These are phyloP conservation scores for Pseudocercospora vitis DNA, from an alignment of 2,329 filamentous ascomycete genomes.

Conservation along the genomic window DNA sequence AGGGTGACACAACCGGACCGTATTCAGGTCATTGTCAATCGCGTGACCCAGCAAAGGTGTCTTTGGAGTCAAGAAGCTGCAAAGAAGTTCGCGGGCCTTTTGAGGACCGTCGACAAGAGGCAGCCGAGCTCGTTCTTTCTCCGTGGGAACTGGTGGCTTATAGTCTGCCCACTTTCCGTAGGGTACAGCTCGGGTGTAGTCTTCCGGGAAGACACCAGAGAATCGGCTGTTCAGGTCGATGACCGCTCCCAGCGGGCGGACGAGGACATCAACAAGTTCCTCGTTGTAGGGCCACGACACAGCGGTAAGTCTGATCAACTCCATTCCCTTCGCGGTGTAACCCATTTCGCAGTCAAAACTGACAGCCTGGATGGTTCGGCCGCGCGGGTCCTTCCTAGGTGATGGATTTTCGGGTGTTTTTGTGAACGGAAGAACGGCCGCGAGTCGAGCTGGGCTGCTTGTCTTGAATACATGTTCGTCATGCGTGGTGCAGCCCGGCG, in stretches of 20 bases:
- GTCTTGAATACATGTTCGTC: slow-evolving; percentile 86
- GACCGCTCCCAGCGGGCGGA: slow-evolving; percentile 78
- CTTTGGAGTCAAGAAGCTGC: slow-evolving; percentile 68
- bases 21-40: slow-evolving; percentile 92
- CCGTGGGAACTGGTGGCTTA: slow-evolving; percentile 16
- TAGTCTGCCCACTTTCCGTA: slow-evolving; percentile 43
- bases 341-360: slow-evolving; percentile 98
- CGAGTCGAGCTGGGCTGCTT: slow-evolving; percentile 71
- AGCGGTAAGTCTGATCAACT: slow-evolving; percentile 85
- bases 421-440: slow-evolving; percentile 74
- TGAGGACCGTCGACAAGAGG: slow-evolving; percentile 74
- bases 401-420: slow-evolving; percentile 68
- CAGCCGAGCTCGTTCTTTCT: slow-evolving; percentile 44
- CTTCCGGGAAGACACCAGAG: slow-evolving; percentile 79
- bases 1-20: slow-evolving; percentile 78
- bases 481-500: slow-evolving; percentile 72
- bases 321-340: slow-evolving; percentile 83
- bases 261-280: slow-evolving; percentile 77
- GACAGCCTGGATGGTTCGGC: slow-evolving; percentile 57
- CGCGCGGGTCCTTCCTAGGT: slow-evolving; percentile 43
- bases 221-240: slow-evolving; percentile 90
- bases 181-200: slow-evolving; percentile 67
- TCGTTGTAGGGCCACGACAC: slow-evolving; percentile 80
- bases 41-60: slow-evolving; percentile 91
- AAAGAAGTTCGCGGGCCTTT: slow-evolving; percentile 73